Conservation (phyloP, 495 filamentous ascomycete genomes). For the Daldinia concentrica region DNA sequence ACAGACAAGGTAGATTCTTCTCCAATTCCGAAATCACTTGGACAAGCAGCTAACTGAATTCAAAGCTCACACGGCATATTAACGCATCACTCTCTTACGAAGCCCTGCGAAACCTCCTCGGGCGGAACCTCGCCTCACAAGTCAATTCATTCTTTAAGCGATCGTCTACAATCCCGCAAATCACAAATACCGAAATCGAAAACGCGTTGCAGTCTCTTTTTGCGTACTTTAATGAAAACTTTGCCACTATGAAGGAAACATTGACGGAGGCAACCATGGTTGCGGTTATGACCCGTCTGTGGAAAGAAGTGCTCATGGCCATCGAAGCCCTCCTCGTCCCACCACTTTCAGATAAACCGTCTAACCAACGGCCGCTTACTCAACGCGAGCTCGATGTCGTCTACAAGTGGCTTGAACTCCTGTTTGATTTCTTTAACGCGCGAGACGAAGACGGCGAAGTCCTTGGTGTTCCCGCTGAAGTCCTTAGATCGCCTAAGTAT, state of each 20-base stretch:
- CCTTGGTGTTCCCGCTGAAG: slow-evolving; percentile 86
- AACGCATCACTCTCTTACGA: slow-evolving; percentile 85
- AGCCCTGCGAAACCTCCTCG: slow-evolving; percentile 76
- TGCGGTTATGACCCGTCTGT: slow-evolving; percentile 95
- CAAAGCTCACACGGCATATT: slow-evolving; percentile 91
- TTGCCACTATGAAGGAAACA: slow-evolving; percentile 97
- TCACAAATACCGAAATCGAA: slow-evolving; percentile 77
- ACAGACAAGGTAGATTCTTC: slow-evolving; percentile 84
- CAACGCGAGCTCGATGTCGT: slow-evolving; percentile 94
- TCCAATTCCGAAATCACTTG: background rate
- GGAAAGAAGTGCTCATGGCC: slow-evolving; percentile 96
- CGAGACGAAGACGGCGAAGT: slow-evolving; percentile 88
- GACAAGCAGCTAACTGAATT: slow-evolving; percentile 32
- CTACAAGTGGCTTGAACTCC: slow-evolving; percentile 91
- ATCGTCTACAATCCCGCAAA: slow-evolving; percentile 60
- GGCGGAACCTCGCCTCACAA: slow-evolving; percentile 79
- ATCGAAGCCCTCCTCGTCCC: slow-evolving; percentile 92
- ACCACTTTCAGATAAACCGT: slow-evolving; percentile 94
- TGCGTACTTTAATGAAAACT: slow-evolving; percentile 98
- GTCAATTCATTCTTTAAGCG: slow-evolving; percentile 78
- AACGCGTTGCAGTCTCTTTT: slow-evolving; percentile 89
- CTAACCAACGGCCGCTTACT: slow-evolving; percentile 83
- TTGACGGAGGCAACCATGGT: slow-evolving; percentile 93
- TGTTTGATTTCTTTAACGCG: slow-evolving; percentile 95
- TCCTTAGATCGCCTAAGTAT: slow-evolving; percentile 96